Conservation (phyloP, 2,329 filamentous ascomycete species). For the Sporothrix variecibatus region DNA sequence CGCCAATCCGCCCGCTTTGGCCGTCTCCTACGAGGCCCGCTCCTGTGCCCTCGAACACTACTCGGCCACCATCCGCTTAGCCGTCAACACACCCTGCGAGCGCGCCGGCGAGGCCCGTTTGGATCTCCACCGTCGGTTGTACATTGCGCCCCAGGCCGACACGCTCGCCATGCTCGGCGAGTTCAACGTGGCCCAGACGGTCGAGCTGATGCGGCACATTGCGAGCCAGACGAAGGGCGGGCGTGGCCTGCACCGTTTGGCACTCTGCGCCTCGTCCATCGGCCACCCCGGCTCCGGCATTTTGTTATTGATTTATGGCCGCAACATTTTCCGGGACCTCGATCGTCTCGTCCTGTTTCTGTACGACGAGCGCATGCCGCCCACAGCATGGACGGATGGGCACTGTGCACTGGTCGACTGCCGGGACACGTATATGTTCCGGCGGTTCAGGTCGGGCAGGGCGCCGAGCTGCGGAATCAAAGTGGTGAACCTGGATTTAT, state of each 20-base stretch:
- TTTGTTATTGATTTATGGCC: slow-evolving; percentile 25
- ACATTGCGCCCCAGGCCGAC: slow-evolving; percentile 38
- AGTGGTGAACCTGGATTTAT: slow-evolving; percentile 22
- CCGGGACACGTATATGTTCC: slow-evolving; percentile 24
- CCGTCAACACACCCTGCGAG: slow-evolving; percentile 28
- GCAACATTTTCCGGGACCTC: slow-evolving; percentile 27
- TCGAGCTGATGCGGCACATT: slow-evolving; percentile 16
- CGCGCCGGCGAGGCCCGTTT: slow-evolving; percentile 30
- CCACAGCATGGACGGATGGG: slow-evolving; percentile 22
- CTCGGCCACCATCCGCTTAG: slow-evolving; percentile 37
- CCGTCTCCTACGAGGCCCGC: slow-evolving; percentile 40
- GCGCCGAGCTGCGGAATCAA: slow-evolving; percentile 18
- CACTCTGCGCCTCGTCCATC: slow-evolving; percentile 21
- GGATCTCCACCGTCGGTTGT: slow-evolving; percentile 34
- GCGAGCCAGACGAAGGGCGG: neutral
- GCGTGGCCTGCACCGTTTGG: neutral
- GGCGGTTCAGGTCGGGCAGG: slow-evolving; percentile 26
- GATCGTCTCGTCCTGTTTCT: slow-evolving; percentile 28
- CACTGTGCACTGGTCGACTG: slow-evolving; percentile 27
- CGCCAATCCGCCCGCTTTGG: slow-evolving; percentile 39
- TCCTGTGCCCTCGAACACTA: slow-evolving; percentile 37
- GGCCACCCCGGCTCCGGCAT: slow-evolving; percentile 19
- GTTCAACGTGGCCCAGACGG: slow-evolving; percentile 31
- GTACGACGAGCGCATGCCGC: slow-evolving; percentile 23
- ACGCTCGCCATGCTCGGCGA: slow-evolving; percentile 40